Base-by-base conservation (phyloP, 495 filamentous ascomycete genomes). In the Haplographium delicatum region DNA sequence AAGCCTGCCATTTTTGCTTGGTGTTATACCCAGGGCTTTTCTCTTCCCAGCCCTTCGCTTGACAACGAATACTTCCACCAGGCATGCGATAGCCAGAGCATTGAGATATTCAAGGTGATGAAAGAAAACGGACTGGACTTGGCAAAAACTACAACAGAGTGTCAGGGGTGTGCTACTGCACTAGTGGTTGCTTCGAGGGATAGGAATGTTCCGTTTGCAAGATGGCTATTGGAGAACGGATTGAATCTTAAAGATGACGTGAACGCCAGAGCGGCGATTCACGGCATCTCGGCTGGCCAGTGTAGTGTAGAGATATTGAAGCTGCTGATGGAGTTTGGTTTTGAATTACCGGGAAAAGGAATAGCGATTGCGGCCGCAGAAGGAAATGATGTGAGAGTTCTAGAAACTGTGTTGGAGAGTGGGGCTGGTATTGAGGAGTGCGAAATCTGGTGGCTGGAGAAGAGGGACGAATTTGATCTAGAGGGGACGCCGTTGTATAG, bases 401-500 rank as follows among this genome's bases (percentile, higher is more conserved):
- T 44, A 26, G 22, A 24, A 24, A 13, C 31, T 8, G 18, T 26
- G 10, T 24, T 44, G 24, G 42, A 33, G 19, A 30, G 18, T 20
- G 42, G 42, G 13, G 13, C 11, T 31, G 42, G 24, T 15, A 31
- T 44, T 4, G 42, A 44, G 10, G 42, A 44, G 25, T 6, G 13
- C 4, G 26, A 44, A 26, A 31, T 20, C 9, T 24, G 25, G 26
- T 44, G 42, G 42, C 15, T 44, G 8, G 42, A 30, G 8, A 13
- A n/a, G 6, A 30, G 4, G 26, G 26, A 44, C 25, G 42, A 44
- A 10, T 2, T 11, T 6, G 39, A 43, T 43, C 9, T 43, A 15
- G 24, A 28, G 15, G 42, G 42, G 25, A 44, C 42, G 13, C 22
- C 42, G 6, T 31, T 44, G 26, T 44, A 44, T 20, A 22, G 42